A percentile compares a stretch with the other conserved stretches of the same genome.
These are phyloP conservation scores for Neofusicoccum laricinum DNA, from an alignment of 2,329 filamentous ascomycete species.

Conservation along the genomic window DNA sequence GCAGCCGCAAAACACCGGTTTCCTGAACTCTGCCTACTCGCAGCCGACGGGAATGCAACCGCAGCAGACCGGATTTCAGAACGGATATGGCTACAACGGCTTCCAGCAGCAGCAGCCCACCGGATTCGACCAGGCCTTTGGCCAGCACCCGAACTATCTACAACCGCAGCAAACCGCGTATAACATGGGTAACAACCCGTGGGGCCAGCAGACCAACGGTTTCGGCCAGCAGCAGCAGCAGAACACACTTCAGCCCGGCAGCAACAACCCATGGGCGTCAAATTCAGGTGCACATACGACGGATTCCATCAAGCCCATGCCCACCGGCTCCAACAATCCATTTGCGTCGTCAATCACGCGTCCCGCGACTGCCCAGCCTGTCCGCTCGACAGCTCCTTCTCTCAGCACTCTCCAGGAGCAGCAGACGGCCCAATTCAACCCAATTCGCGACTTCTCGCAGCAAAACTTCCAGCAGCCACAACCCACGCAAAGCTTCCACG, in stretches of 20 bases:
- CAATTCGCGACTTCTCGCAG: slow-evolving; percentile 43
- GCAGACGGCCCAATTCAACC: slow-evolving; percentile 65
- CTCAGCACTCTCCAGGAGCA: slow-evolving; percentile 79
- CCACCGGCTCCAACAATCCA: slow-evolving; percentile 96
- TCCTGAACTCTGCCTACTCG: slow-evolving; percentile 64
- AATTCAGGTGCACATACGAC: slow-evolving; percentile 53
- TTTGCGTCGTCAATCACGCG: slow-evolving; percentile 73
- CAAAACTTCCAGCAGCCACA: no score
- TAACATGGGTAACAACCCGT: slow-evolving; percentile 41
- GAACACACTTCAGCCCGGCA: slow-evolving; percentile 69
- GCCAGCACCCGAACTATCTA: slow-evolving; percentile 38
- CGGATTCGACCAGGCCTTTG: slow-evolving; percentile 60
- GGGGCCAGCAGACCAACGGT: slow-evolving; percentile 33
- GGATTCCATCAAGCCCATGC: slow-evolving; percentile 71
- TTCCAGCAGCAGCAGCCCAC: slow-evolving; percentile 59
- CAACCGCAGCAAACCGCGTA: slow-evolving; percentile 61
- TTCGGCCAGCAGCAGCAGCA: slow-evolving; percentile 54
- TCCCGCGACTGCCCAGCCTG: slow-evolving; percentile 56
- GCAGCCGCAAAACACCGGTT: slow-evolving; percentile 64
- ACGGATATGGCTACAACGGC: slow-evolving; percentile 61
- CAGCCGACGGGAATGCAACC: slow-evolving; percentile 73
- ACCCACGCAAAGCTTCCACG: slow-evolving; percentile 17
- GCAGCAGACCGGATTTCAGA: slow-evolving; percentile 64
- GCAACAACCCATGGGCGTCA: slow-evolving; percentile 87
- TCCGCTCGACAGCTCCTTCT: slow-evolving; percentile 60